Conservation (phyloP, 768 basidiomycete genomes). For the Boletus coccyginus region DNA sequence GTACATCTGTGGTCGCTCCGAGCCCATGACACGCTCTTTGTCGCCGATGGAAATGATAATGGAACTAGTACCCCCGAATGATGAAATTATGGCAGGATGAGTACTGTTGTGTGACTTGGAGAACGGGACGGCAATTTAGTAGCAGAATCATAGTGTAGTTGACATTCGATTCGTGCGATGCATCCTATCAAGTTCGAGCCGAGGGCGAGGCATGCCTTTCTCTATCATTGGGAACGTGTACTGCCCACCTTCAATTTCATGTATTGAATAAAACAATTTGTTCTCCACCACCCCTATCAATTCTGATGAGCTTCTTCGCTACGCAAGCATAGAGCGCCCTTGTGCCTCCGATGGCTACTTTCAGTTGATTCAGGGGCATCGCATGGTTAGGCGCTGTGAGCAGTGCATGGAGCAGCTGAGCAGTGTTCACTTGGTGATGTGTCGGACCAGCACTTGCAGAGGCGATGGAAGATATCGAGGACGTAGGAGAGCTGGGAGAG, state of each 20-base stretch:
- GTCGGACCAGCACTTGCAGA: constrained; percentile 44
- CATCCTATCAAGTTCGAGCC: no score
- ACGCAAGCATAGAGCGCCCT: constrained; percentile 74
- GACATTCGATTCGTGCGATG: no score
- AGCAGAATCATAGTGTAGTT: no score
- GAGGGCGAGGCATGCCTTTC: neutral
- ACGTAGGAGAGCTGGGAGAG: constrained; percentile 53
- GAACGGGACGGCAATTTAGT: neutral
- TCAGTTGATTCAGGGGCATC: constrained; percentile 60
- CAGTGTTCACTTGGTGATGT: constrained; percentile 68
- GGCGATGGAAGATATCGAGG: constrained; percentile 50
- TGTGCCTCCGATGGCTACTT: constrained; percentile 56
- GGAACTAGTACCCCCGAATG: neutral
- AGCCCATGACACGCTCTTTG: neutral
- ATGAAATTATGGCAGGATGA: neutral
- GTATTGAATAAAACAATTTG: constrained; percentile 74
- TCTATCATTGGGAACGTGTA: neutral
- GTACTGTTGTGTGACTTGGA: neutral
- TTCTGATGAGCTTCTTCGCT: constrained; percentile 75
- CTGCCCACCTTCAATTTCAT: neutral
- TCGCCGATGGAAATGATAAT: neutral
- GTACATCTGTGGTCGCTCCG: neutral
- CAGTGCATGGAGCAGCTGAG: constrained; percentile 60
- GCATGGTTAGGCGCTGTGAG: constrained; percentile 53
- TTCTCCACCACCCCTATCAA: constrained; percentile 72